Percentiles rank a stretch among this genome's conserved stretches.
Conservation (phyloP, 208 protist species). For the Trypanosoma avium region DNA sequence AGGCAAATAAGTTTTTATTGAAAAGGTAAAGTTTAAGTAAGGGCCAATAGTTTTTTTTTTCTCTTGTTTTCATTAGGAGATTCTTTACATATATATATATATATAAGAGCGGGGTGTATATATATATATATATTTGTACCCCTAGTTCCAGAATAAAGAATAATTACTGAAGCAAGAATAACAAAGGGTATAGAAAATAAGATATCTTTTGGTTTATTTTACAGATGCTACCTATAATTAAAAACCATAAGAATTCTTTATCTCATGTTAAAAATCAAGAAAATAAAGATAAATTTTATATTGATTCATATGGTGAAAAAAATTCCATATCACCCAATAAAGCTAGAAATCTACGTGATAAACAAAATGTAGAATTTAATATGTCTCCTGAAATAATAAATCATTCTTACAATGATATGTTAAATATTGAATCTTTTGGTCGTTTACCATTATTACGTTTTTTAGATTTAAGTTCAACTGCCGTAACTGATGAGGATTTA, state of each 20-base stretch:
- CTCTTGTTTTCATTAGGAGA: no score
- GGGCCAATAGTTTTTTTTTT: no score
- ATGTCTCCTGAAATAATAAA: background rate
- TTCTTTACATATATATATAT: no score
- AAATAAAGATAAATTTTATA: background rate
- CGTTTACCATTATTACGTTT: background rate
- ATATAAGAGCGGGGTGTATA: no score
- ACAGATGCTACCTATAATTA: background rate
- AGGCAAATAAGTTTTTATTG: no score
- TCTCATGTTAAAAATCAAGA: background rate
- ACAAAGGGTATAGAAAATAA: no score
- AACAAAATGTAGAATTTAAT: background rate
- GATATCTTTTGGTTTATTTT: no score
- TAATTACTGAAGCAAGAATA: no score
- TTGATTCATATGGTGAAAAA: background rate
- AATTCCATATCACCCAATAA: background rate
- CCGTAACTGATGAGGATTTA: background rate
- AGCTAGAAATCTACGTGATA: background rate
- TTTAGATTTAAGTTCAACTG: background rate
- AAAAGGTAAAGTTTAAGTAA: no score
- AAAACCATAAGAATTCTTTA: background rate
- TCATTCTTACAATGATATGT: background rate
- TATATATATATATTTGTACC: no score
- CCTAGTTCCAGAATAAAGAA: no score
- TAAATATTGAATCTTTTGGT: background rate